phyloP scores from a whole-genome alignment of 331 rosid species.

The Quercus tomentella region DNA sequence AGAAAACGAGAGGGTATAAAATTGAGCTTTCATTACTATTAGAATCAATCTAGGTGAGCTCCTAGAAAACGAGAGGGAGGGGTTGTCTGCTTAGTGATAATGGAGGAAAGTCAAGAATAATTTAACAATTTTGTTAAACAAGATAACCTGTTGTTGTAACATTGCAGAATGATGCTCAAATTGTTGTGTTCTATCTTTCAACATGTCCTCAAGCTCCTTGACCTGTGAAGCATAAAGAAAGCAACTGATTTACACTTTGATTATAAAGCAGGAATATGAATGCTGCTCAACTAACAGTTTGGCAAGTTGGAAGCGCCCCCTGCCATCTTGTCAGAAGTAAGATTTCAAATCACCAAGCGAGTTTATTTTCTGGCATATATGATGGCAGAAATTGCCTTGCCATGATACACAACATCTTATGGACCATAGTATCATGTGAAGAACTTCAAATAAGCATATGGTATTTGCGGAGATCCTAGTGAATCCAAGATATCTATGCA shows the following conservation, averaged over 20 bases:
- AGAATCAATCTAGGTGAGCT: background rate
- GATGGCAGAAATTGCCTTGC: background rate
- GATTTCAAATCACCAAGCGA: background rate
- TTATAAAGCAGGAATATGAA: background rate
- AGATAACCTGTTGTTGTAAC: conserved; percentile 59
- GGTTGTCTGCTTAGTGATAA: background rate
- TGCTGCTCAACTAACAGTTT: background rate
- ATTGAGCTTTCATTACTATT: background rate
- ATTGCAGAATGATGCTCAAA: conserved; percentile 50
- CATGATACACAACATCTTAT: background rate
- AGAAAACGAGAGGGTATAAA: background rate
- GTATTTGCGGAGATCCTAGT: background rate
- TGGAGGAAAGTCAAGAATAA: background rate
- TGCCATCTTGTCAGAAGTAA: background rate
- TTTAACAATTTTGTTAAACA: background rate
- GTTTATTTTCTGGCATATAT: background rate
- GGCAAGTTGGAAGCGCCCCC: background rate
- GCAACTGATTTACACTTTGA: background rate
- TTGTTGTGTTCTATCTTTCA: conserved; percentile 62
- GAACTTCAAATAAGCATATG: background rate
- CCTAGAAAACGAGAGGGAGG: background rate
- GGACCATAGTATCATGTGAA: background rate
- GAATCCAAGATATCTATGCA: background rate
- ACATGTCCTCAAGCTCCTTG: conserved; percentile 61
- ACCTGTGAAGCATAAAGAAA: conserved; percentile 31